Base-by-base conservation (phyloP, 2,329 filamentous ascomycete genomes). In the Parastagonospora avenae region DNA sequence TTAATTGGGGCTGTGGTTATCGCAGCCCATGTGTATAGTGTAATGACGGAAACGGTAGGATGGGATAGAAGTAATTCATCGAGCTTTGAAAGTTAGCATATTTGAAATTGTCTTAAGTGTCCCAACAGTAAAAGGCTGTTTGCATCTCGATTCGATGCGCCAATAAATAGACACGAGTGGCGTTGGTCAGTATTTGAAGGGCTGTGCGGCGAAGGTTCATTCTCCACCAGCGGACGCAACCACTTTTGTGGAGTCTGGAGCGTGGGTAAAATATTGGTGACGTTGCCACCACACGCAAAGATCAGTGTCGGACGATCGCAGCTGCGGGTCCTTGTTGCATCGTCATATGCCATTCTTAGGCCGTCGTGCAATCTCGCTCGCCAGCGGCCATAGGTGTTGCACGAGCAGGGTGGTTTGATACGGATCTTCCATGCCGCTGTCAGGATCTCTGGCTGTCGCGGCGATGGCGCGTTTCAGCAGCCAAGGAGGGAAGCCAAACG, bases 381-480 rank as follows among this genome's bases (percentile, higher is more conserved):
- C 16, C 37, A 11, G 15, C 11, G 41, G 41, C 41, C 41, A 43
- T 8, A n/a, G 29, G n/a, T 7, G 31, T 42, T 10, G 37, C 31
- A 12, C 37, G n/a, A n/a, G 30, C 35, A 42, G 29, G 33, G 35
- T n/a, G 10, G 10, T 46, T 46, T 46, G 43, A 58, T 58, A 55
- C 52, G 44, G 55, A 58, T 58, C 55, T 33, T 44, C 52, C 27
- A 47, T 31, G 33, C 35, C 32, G 30, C 32, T 39, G 41, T 42
- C 51, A 43, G 48, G 50, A 38, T 27, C 46, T 42, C 43, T 12
- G 24, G 6, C 19, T 30, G 27, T 24, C 38, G 24, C 11, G n/a
- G 31, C 35, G 7, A 30, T 55, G 48, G 54, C 48, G 55, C 45
- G 60, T 63, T 63, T 63, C 56, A 59, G 33, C 38, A 27, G 8